Conservation (phyloP, 1,284 basidiomycete species). For the Tilletia walkeri region DNA sequence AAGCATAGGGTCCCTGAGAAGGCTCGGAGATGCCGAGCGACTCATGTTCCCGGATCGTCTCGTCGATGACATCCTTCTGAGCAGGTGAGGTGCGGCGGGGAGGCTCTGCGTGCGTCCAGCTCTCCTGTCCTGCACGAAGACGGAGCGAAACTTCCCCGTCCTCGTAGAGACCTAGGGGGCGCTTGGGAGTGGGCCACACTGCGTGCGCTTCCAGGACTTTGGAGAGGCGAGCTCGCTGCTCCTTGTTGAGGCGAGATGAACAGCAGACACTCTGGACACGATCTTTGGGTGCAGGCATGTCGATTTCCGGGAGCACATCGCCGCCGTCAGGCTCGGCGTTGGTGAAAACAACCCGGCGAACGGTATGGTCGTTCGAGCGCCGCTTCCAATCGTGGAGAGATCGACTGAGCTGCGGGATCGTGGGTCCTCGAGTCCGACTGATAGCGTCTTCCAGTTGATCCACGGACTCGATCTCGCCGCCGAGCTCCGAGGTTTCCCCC, state of each 20-base stretch:
- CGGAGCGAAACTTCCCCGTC: neutral
- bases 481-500: neutral
- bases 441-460: no score
- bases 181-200: neutral
- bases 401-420: no score
- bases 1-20: no score
- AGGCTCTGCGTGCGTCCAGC: slow-evolving; percentile 31
- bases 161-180: neutral
- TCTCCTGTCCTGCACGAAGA: neutral
- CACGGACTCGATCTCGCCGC: no score
- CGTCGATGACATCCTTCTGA: no score
- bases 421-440: no score
- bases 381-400: no score
- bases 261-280: neutral
- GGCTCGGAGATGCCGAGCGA: no score
- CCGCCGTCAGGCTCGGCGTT: neutral
- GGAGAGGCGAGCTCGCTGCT: neutral
- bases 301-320: neutral
- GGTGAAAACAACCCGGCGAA: neutral
- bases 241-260: neutral
- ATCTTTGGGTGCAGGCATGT: neutral
- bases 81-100: slow-evolving; percentile 27
- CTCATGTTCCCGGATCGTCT: no score
- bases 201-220: neutral
- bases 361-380: neutral